Percentiles rank a stretch among this genome's conserved stretches.
Conservation (phyloP, 2,329 filamentous ascomycete genomes). For the Clarireedia sp. region DNA sequence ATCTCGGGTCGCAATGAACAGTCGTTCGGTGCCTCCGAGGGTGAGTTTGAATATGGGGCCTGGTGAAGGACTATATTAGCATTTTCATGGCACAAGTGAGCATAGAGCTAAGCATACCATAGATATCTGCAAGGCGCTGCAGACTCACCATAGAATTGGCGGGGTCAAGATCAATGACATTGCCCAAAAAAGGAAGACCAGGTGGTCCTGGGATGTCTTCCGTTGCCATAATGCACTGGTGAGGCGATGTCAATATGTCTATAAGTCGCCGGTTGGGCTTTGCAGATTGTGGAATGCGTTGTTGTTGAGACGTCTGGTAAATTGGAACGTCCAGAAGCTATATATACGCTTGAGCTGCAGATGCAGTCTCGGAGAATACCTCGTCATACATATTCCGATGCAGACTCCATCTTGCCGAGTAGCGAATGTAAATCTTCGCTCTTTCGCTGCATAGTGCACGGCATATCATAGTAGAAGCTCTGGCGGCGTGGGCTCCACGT, state of each 20-base stretch:
- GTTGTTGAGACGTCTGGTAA: not conserved
- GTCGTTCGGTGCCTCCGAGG: conserved; percentile 37
- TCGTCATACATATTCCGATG: not conserved
- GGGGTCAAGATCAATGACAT: conserved; percentile 52
- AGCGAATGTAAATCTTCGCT: not conserved
- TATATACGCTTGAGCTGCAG: not conserved
- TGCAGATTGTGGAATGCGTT: not conserved
- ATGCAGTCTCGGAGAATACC: not conserved
- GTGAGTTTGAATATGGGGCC: conserved; percentile 50
- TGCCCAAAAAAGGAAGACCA: conserved; percentile 15
- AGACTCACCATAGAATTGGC: conserved; percentile 50
- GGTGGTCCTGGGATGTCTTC: conserved; percentile 16
- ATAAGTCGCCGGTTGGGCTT: not conserved
- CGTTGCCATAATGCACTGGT: conserved; percentile 8
- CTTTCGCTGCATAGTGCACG: no score
- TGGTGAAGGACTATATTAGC: not conserved
- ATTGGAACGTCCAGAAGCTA: no score
- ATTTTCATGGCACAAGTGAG: not conserved
- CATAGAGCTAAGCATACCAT: conserved; percentile 40
- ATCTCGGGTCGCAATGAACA: conserved; percentile 45
- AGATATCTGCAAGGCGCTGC: conserved; percentile 51
- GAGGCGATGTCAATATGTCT: not conserved
- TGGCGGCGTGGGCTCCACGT: no score
- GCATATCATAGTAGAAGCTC: no score
- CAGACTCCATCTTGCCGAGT: not conserved